phyloP scores from a whole-genome alignment of 768 basidiomycete species.

The Goffeauzyma gilvescens region DNA sequence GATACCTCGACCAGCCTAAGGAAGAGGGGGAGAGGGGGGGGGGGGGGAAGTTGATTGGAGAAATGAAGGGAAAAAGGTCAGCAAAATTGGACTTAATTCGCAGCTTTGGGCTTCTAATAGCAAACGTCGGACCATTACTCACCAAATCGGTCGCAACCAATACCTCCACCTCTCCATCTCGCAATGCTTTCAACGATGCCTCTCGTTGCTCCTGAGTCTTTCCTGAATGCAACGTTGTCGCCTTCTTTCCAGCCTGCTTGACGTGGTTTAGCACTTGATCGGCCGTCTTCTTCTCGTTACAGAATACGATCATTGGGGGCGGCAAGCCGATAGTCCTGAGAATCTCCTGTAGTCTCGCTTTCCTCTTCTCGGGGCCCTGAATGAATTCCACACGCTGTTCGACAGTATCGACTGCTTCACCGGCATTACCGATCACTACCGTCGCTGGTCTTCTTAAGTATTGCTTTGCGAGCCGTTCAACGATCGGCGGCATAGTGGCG shows the following conservation, averaged over 20 bases:
- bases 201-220: constrained; percentile 97
- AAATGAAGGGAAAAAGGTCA: background rate
- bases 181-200: constrained; percentile 65
- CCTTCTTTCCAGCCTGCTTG: constrained; percentile 75
- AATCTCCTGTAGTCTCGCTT: constrained; percentile 71
- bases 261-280: constrained; percentile 95
- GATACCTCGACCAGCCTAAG: constrained; percentile 77
- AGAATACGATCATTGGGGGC: constrained; percentile 93
- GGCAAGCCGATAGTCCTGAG: constrained; percentile 65
- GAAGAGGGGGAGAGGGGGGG: too few species aligned
- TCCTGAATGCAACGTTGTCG: constrained; percentile 83
- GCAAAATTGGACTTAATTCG: background rate
- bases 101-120: background rate
- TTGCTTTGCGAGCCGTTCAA: constrained; percentile 56
- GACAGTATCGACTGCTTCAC: constrained; percentile 92
- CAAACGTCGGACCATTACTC: background rate
- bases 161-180: constrained; percentile 67
- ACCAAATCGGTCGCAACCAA: constrained; percentile 83
- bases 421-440: constrained; percentile 95
- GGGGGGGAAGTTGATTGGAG: too few species aligned
- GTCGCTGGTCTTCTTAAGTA: constrained; percentile 82
- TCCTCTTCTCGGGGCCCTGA: constrained; percentile 87
- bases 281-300: constrained; percentile 98
- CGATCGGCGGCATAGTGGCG: constrained; percentile 37
- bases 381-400: constrained; percentile 92